Conservation (phyloP, 352 stramenopile species). For the Globisporangium carolinianum region DNA sequence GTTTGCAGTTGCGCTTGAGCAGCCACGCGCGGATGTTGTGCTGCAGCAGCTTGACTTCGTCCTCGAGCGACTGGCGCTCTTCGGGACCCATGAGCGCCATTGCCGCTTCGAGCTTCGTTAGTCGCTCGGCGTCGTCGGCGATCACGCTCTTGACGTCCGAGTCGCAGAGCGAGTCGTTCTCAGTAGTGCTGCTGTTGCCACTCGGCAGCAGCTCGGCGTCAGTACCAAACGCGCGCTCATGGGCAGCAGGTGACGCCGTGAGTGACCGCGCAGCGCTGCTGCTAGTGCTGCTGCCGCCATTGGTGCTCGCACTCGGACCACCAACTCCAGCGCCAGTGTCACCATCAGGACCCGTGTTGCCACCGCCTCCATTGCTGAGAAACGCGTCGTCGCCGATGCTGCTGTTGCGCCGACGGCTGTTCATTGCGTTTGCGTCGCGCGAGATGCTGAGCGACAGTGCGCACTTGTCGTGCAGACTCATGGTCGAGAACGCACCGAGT, state of each 20-base stretch:
- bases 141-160: conserved; percentile 82
- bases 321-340: conserved; percentile 3
- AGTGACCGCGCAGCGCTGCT: conserved; percentile 1
- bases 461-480: conserved; percentile 87
- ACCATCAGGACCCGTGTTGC: conserved; percentile 18
- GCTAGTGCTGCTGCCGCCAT: conserved; percentile 16
- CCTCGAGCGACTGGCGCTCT: conserved; percentile 78
- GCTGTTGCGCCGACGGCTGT: conserved; percentile 38
- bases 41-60: conserved; percentile 83
- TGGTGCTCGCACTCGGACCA: background rate
- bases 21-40: conserved; percentile 85
- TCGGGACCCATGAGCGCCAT: conserved; percentile 86
- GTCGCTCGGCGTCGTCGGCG: conserved; percentile 64
- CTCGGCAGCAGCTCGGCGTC: conserved; percentile 8
- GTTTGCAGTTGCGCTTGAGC: conserved; percentile 82
- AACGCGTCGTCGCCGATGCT: conserved; percentile 48
- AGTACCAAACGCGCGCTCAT: background rate
- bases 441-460: conserved; percentile 76
- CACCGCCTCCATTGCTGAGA: background rate
- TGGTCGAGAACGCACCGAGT: conserved; percentile 79
- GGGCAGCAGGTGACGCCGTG: conserved; percentile 8
- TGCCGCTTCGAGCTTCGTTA: conserved; percentile 69
- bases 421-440: conserved; percentile 30
- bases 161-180: conserved; percentile 44
- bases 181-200: conserved; percentile 4